Evolutionary conservation across 1,284 basidiomycete genomes (phyloP), one percentile per base, ranked within the genome.

Genomic region (Trametes polyzona): DNA sequence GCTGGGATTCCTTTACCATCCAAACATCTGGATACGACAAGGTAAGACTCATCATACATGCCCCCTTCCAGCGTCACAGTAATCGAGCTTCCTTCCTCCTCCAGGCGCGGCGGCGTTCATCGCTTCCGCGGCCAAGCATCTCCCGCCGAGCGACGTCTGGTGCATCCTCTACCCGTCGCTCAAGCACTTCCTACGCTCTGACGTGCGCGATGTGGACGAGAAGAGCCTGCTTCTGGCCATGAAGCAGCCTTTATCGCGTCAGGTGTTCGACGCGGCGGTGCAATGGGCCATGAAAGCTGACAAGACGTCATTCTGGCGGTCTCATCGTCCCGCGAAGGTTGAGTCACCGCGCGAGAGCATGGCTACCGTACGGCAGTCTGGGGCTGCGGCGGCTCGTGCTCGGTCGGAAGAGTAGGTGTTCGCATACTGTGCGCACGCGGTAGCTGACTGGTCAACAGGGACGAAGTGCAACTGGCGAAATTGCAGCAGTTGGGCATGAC

Each of bases 11-110:
- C 75, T 99, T 36, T 96, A 93, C 65, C 97, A 99, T 72, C 96
- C 97, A 0, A 96, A 98, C 72, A 75, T 86, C n/a, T 98, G 96
- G 96, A 92, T 99, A 67, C 81, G 94, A 57, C 93, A 98, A 80
- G 92, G 95, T 90, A 52, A 4, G 30, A 58, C 16, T 35, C 35
- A 36, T 42, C 42, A 27, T 26, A 33, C 29, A n/a, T n/a, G n/a
- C 7, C 33, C 8, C 27, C 30, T 26, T 30, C 19, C 12, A 16
- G 26, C 24, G 26, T 26, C 19, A 1, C 26, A 19, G n/a, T n/a
- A n/a, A n/a, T n/a, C n/a, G n/a, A n/a, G n/a, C n/a, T n/a, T n/a
- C n/a, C n/a, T n/a, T 37, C 27, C 12, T 36, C 57, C 11, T 21
- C 17, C 61, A 95, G 94, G 91, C 21, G 86, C 95, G 4, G 88